These are phyloP conservation scores for Agaricus sinodeliciosus DNA, from an alignment of 768 basidiomycete species.

Conservation along the genomic window DNA sequence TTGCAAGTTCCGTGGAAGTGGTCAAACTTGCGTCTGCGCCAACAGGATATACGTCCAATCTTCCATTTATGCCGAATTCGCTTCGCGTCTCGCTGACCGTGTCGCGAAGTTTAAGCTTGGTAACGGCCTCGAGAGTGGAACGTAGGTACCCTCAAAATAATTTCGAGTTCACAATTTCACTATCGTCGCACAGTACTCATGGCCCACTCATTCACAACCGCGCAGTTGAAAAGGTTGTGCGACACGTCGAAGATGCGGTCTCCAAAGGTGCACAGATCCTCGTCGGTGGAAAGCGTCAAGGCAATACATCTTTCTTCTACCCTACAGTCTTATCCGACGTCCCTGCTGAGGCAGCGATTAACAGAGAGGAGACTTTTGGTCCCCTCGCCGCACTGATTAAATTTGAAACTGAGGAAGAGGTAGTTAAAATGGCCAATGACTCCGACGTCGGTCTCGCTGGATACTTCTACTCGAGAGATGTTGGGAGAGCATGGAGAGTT, in stretches of 20 bases:
- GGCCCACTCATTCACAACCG: constrained; percentile 89
- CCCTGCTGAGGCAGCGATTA: constrained; percentile 53
- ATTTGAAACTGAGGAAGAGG: constrained; percentile 94
- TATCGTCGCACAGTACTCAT: constrained; percentile 56
- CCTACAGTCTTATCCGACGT: constrained; percentile 92
- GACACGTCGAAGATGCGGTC: constrained; percentile 87
- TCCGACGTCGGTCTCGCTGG: constrained; percentile 85
- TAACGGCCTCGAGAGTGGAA: constrained; percentile 72
- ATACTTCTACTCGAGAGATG: constrained; percentile 85
- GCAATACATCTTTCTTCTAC: constrained; percentile 61
- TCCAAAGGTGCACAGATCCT: constrained; percentile 81
- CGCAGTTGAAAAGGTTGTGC: constrained; percentile 78
- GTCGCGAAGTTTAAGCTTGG: constrained; percentile 85
- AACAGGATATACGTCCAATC: constrained; percentile 94
- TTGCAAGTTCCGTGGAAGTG: constrained; percentile 76
- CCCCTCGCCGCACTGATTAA: constrained; percentile 82
- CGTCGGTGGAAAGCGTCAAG: constrained; percentile 74
- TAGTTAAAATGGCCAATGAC: constrained; percentile 78
- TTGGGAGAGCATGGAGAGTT: constrained; percentile 89
- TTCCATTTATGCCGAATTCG: constrained; percentile 87
- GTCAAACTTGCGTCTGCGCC: constrained; percentile 84
- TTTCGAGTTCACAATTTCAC: neutral
- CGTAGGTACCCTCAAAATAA: constrained; percentile 37
- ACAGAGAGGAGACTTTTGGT: constrained; percentile 91
- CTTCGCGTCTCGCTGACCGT: constrained; percentile 75